Conservation (phyloP, 2,329 filamentous ascomycete genomes). For the Nemania diffusa region DNA sequence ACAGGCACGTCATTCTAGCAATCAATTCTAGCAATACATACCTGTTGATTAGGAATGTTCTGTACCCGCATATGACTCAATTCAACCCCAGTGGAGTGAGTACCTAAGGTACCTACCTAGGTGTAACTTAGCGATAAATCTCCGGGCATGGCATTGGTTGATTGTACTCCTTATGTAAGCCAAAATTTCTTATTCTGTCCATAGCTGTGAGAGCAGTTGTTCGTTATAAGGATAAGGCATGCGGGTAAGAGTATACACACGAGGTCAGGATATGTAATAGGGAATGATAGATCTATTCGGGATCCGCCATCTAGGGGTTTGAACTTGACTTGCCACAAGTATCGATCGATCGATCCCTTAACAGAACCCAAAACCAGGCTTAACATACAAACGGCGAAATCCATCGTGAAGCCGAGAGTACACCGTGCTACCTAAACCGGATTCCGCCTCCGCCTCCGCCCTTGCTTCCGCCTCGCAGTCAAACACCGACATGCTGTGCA, state of each 20-base stretch:
- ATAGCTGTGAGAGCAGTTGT: not conserved
- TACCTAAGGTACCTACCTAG: not conserved
- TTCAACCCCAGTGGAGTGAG: not conserved
- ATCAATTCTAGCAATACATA: too few species aligned
- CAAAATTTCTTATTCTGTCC: slow-evolving; percentile 27
- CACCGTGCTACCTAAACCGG: slow-evolving; percentile 20
- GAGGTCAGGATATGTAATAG: not conserved
- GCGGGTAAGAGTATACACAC: slow-evolving; percentile 6
- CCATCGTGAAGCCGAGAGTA: slow-evolving; percentile 30
- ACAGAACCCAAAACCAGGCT: slow-evolving; percentile 29
- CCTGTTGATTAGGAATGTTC: too few species aligned
- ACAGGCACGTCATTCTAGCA: too few species aligned
- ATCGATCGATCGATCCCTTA: not conserved
- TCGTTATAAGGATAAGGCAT: not conserved
- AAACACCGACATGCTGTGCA: not conserved
- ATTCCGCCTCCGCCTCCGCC: not conserved
- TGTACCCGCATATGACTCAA: slow-evolving; percentile 14
- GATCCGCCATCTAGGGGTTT: slow-evolving; percentile 27
- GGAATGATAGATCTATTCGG: slow-evolving; percentile 8
- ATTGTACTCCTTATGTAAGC: slow-evolving; percentile 41
- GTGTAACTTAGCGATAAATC: not conserved
- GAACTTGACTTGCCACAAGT: not conserved
- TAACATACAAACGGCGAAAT: not conserved
- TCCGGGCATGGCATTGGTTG: not conserved
- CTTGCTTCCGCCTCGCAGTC: not conserved